Conservation (phyloP, 2,329 filamentous ascomycete genomes). For the Emergomyces africanus region DNA sequence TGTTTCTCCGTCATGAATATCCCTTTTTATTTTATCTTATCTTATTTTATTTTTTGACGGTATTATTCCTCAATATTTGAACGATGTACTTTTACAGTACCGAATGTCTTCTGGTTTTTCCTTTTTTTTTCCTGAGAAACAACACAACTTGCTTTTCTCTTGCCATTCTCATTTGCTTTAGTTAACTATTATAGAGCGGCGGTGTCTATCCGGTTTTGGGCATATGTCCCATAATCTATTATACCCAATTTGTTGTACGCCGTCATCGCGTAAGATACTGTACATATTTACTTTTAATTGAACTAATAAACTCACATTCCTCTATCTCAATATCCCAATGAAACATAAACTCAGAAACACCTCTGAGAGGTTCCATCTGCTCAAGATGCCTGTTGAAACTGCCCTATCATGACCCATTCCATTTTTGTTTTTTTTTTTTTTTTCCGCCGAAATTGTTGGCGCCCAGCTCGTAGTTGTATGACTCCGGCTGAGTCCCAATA, state of each 20-base stretch:
- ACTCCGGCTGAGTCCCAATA: constrained; percentile 1
- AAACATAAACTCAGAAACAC: background rate
- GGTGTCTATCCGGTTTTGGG: background rate
- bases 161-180: background rate
- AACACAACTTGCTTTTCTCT: too few species aligned
- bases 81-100: background rate
- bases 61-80: background rate
- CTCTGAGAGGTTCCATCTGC: background rate
- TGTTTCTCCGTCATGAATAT: background rate
- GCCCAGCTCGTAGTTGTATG: background rate
- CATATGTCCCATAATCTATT: background rate
- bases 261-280: background rate
- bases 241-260: background rate
- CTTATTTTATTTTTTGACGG: background rate
- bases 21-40: background rate
- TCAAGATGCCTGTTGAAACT: background rate
- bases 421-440: too few species aligned
- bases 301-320: background rate
- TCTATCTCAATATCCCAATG: background rate
- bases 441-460: background rate
- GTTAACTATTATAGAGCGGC: background rate
- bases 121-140: background rate
- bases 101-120: background rate
- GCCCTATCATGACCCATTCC: too few species aligned
- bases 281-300: background rate